A percentile compares a stretch with the other conserved stretches of the same genome.
Evolutionary conservation across 345 rosid species (phyloP).

Genomic region (Psidium friedrichsthalianum): DNA sequence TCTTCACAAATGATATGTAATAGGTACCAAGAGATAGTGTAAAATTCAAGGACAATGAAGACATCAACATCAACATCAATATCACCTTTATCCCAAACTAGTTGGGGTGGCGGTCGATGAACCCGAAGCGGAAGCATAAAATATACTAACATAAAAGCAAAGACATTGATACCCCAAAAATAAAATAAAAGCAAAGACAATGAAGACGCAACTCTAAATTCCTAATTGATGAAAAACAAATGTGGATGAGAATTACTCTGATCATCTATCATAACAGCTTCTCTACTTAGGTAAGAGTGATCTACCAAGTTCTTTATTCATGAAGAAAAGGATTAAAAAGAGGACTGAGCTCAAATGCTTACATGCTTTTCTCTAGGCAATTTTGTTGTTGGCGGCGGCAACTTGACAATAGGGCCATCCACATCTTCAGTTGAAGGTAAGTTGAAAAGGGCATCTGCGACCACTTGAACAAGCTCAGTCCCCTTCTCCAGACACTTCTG

Average conservation of each 20-base stretch:
- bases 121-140: too few relatives aligned
- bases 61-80: not conserved
- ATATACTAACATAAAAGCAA: too few relatives aligned
- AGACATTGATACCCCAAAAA: too few relatives aligned
- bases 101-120: too few relatives aligned
- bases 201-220: not conserved
- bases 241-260: not conserved
- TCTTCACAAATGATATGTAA: not conserved
- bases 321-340: not conserved
- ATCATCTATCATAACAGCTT: not conserved
- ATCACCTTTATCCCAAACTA: too few relatives aligned
- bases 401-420: slow-evolving; percentile 70
- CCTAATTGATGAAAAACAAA: not conserved
- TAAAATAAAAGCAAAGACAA: not conserved
- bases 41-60: not conserved
- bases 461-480: slow-evolving; percentile 58
- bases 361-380: slow-evolving; percentile 90
- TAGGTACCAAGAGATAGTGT: not conserved
- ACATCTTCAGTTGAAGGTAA: slow-evolving; percentile 66
- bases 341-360: slow-evolving; percentile 4
- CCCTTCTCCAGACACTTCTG: slow-evolving; percentile 50
- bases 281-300: not conserved
- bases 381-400: slow-evolving; percentile 66
- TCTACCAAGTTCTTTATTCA: not conserved
- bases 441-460: slow-evolving; percentile 56